These are phyloP conservation scores for Sclerotinia nivalis DNA, from an alignment of 2,329 filamentous ascomycete species.

Conservation along the genomic window DNA sequence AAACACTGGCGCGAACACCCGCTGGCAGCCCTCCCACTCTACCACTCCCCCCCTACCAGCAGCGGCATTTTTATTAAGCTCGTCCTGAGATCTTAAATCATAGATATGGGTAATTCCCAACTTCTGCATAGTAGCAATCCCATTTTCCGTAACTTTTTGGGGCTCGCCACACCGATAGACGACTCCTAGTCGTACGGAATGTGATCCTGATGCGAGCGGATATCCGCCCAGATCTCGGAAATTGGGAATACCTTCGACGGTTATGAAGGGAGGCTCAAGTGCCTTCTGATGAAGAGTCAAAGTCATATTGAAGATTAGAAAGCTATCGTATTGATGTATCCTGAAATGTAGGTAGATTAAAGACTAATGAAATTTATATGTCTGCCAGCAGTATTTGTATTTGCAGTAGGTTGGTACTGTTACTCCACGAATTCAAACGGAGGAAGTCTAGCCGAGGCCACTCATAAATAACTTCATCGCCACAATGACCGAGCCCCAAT, in stretches of 20 bases:
- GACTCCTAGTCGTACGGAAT: slow-evolving; percentile 52
- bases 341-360: neutral
- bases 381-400: neutral
- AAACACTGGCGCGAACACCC: slow-evolving; percentile 67
- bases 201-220: slow-evolving; percentile 43
- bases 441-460: slow-evolving; percentile 5
- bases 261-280: slow-evolving; percentile 50
- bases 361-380: neutral
- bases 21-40: slow-evolving; percentile 53
- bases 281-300: neutral
- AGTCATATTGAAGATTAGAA: slow-evolving; percentile 26
- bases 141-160: slow-evolving; percentile 55
- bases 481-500: slow-evolving; percentile 7
- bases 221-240: slow-evolving; percentile 69
- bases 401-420: neutral
- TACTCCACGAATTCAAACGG: neutral
- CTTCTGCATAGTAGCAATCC: slow-evolving; percentile 51
- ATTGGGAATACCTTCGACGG: slow-evolving; percentile 62
- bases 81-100: slow-evolving; percentile 64
- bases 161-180: slow-evolving; percentile 72
- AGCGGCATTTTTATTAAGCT: slow-evolving; percentile 52
- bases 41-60: slow-evolving; percentile 44
- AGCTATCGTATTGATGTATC: neutral
- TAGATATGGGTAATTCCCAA: slow-evolving; percentile 66
- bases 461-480: neutral